These are phyloP conservation scores for Serendipita sp. DNA, from an alignment of 768 basidiomycete genomes.

Conservation along the genomic window DNA sequence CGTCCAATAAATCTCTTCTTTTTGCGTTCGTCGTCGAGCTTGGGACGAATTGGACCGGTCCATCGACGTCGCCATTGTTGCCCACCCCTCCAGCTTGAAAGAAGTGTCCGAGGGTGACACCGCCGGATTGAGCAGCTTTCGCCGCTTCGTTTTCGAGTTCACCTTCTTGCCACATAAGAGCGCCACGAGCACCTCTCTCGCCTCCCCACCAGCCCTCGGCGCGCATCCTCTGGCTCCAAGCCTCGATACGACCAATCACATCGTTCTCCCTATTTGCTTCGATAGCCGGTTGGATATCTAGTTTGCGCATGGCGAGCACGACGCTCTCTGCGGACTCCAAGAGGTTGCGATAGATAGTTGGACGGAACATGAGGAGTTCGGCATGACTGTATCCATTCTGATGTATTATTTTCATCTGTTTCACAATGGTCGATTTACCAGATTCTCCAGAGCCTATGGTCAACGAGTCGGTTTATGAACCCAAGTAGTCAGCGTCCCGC, in stretches of 20 bases:
- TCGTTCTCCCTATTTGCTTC: constrained; percentile 33
- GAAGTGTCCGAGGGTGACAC: background rate
- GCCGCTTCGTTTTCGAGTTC: background rate
- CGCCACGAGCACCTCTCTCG: background rate
- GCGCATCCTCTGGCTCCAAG: background rate
- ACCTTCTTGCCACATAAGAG: constrained; percentile 1
- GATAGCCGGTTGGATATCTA: constrained; percentile 59
- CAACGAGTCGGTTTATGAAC: background rate
- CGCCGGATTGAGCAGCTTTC: background rate
- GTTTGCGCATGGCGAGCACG: constrained; percentile 71
- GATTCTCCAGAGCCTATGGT: constrained; percentile 76
- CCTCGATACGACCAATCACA: background rate
- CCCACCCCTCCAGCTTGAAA: background rate
- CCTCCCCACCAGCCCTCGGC: constrained; percentile 3
- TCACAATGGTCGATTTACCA: constrained; percentile 90
- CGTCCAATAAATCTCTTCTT: background rate
- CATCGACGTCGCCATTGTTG: constrained; percentile 5
- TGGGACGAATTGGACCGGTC: background rate
- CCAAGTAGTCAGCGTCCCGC: background rate
- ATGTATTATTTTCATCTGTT: constrained; percentile 98
- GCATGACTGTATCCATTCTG: constrained; percentile 71
- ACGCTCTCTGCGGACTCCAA: constrained; percentile 79
- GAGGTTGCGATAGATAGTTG: constrained; percentile 71
- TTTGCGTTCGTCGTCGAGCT: background rate
- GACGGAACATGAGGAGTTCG: constrained; percentile 60